Evolutionary conservation across 495 filamentous ascomycete genomes (phyloP).

Genomic region (Penicillium goetzii): DNA sequence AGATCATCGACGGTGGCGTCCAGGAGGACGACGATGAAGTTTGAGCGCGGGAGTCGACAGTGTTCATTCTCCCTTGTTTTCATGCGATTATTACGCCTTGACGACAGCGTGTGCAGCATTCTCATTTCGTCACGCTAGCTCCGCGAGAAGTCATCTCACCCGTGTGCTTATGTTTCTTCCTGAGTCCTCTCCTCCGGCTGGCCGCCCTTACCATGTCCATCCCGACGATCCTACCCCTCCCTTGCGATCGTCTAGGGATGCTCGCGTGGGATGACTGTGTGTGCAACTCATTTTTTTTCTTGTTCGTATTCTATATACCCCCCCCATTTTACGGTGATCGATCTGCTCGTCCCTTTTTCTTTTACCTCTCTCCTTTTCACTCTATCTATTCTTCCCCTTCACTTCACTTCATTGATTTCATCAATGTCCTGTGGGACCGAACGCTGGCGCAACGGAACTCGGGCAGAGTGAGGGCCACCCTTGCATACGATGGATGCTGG

Average conservation of each 20-base stretch:
- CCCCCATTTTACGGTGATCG: conserved; percentile 36
- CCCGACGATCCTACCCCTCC: background rate
- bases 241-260: background rate
- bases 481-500: conserved; percentile 17
- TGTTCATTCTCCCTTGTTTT: conserved; percentile 25
- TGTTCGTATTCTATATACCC: conserved; percentile 43
- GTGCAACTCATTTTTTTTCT: conserved; percentile 26
- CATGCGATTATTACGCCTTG: conserved; percentile 46
- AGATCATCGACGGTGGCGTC: conserved; percentile 80
- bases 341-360: conserved; percentile 28
- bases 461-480: conserved; percentile 18
- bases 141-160: conserved; percentile 27
- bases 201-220: conserved; percentile 14
- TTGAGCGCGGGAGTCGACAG: conserved; percentile 29
- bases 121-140: conserved; percentile 28
- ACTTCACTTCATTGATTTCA: conserved; percentile 13
- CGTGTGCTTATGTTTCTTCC: conserved; percentile 19
- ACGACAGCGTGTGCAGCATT: conserved; percentile 46
- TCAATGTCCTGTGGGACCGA: conserved; percentile 25
- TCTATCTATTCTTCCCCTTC: conserved; percentile 13
- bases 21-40: conserved; percentile 42
- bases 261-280: conserved; percentile 26
- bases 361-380: conserved; percentile 25
- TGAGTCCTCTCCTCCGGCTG: conserved; percentile 20
- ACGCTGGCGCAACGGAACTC: conserved; percentile 33